Evolutionary conservation across 1,284 basidiomycete genomes (phyloP), one percentile per base, ranked within the genome.

Genomic region (Cystobasidium slooffiae): DNA sequence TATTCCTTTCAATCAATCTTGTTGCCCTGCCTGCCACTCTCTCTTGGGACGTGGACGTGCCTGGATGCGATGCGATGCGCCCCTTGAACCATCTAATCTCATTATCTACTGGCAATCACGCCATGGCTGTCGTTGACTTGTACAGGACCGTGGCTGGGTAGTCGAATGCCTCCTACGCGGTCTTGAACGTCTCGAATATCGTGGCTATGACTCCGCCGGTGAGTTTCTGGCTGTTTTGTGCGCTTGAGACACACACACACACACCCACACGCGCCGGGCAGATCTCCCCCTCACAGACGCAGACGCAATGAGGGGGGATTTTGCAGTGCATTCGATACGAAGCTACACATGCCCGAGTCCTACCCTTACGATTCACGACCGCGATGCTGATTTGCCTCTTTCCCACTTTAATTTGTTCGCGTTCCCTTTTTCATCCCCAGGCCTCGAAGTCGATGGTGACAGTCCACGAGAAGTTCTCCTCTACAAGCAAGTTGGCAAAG

Each of bases 401-500:
- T 8, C 46, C 72, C 6, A 31, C 43, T 18, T 51, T 18, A 46
- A 24, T 41, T n/a, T 41, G 16, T 49, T 46, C 16, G 31, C 41
- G 37, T 49, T 43, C 59, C 22, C 14, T 10, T 10, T n/a, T 22
- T 68, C 1, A 41, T 24, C 43, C 24, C 16, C 76, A 86, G 94
- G 95, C 82, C 88, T 99, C 77, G 93, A 92, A 77, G 88, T 98
- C 79, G 97, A 99, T 81, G 96, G 95, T 47, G 95, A 99, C 86
- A 88, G 89, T 79, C 85, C 89, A 6, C 87, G 82, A 51, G 65
- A 89, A 70, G 86, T 92, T 75, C 80, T 93, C 75, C 93, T 91
- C 85, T 99, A 96, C 90, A 99, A 98, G 87, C 92, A 97, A 84
- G 96, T 99, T 69, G 97, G 97, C 84, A 99, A 99, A 84, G 97